A percentile compares a stretch with the other conserved stretches of the same genome.
Conservation (phyloP, 306 rosid species). For the Ziziphus jujuba region DNA sequence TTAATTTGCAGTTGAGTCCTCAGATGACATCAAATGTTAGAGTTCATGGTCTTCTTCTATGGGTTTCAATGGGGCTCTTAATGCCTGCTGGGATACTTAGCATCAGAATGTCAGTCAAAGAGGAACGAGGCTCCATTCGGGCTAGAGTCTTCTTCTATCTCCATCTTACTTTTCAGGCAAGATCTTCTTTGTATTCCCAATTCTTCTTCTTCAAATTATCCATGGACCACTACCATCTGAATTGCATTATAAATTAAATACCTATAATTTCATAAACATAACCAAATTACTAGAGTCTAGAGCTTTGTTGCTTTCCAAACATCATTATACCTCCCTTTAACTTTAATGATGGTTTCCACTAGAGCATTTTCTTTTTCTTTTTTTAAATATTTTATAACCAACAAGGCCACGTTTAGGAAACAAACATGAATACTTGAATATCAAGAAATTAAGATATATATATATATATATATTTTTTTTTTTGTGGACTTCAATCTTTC, state of each 20-base stretch:
- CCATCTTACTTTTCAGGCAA: slow-evolving; percentile 82
- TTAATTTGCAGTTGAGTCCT: slow-evolving; percentile 50
- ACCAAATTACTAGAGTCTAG: slow-evolving; percentile 32
- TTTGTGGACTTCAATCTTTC: neutral
- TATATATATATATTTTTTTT: neutral
- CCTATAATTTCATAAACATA: slow-evolving; percentile 22
- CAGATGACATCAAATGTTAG: slow-evolving; percentile 56
- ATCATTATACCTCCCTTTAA: slow-evolving; percentile 51
- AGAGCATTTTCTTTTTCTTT: slow-evolving; percentile 12
- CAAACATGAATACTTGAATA: slow-evolving; percentile 23
- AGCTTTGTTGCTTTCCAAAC: slow-evolving; percentile 23
- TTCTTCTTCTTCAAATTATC: slow-evolving; percentile 4
- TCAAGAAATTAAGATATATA: slow-evolving; percentile 6
- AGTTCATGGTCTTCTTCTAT: slow-evolving; percentile 79
- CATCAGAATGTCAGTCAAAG: slow-evolving; percentile 56
- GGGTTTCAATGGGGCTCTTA: slow-evolving; percentile 82
- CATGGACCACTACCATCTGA: neutral
- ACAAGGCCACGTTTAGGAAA: slow-evolving; percentile 22
- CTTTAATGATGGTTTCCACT: slow-evolving; percentile 59
- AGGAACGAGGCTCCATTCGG: slow-evolving; percentile 49
- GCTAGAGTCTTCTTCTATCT: slow-evolving; percentile 67
- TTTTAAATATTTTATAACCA: slow-evolving; percentile 7
- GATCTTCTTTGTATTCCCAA: neutral
- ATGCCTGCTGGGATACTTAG: slow-evolving; percentile 82
- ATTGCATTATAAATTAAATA: neutral